A percentile compares a stretch with the other conserved stretches of the same genome.
phyloP scores from a whole-genome alignment of 257 asterid genomes.

The Fraxinus excelsior region DNA sequence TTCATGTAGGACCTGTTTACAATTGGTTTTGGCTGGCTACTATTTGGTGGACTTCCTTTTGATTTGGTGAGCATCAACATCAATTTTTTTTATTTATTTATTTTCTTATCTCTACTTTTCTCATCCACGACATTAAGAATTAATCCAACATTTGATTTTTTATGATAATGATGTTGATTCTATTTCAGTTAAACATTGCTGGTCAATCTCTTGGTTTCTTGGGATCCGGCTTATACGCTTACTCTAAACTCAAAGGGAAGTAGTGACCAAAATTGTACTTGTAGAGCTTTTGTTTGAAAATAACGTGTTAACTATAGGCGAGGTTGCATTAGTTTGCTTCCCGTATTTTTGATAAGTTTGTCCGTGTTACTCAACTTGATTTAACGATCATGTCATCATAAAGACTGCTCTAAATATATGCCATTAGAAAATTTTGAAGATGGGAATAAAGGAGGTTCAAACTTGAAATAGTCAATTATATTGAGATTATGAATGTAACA shows the following conservation, averaged over 20 bases:
- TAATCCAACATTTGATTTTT: not conserved
- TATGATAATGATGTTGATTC: not conserved
- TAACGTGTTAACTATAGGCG: too few species aligned
- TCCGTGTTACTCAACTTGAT: too few species aligned
- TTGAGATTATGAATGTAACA: too few species aligned
- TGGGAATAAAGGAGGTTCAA: too few species aligned
- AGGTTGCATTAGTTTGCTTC: too few species aligned
- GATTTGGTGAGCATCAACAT: conserved; percentile 21
- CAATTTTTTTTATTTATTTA: not conserved
- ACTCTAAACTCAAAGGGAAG: conserved; percentile 24
- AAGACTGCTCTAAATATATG: too few species aligned
- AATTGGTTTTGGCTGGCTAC: conserved; percentile 30
- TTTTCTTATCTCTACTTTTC: not conserved
- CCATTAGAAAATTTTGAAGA: too few species aligned
- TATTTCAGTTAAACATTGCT: conserved; percentile 24
- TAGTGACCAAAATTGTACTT: not conserved
- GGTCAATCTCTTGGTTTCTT: conserved; percentile 31
- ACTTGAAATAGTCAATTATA: too few species aligned
- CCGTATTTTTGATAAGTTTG: too few species aligned
- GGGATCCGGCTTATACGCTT: conserved; percentile 31
- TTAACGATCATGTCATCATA: too few species aligned
- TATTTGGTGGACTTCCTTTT: conserved; percentile 28
- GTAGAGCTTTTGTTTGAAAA: too few species aligned
- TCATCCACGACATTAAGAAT: not conserved
- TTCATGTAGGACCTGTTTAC: conserved; percentile 30